Conservation (phyloP, 2,329 filamentous ascomycete genomes). For the Aspergillus alliaceus region DNA sequence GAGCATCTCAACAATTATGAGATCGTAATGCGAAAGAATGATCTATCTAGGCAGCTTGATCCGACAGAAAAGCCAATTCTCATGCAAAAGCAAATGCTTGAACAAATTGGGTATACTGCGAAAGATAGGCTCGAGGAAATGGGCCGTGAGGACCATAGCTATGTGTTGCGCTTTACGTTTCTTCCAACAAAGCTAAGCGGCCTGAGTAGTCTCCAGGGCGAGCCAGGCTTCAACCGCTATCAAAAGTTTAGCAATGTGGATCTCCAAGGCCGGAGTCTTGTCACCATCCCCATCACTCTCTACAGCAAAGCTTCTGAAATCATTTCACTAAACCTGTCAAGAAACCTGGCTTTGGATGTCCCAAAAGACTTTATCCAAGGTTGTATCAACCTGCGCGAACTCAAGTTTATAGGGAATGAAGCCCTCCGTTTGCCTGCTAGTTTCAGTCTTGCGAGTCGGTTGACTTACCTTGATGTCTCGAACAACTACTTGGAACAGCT, state of each 20-base stretch:
- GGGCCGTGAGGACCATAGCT: slow-evolving; percentile 95
- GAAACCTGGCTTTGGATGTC: slow-evolving; percentile 87
- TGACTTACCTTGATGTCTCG: slow-evolving; percentile 90
- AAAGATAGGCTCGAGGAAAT: slow-evolving; percentile 88
- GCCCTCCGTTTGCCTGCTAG: slow-evolving; percentile 82
- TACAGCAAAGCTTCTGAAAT: slow-evolving; percentile 92
- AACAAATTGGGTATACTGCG: slow-evolving; percentile 88
- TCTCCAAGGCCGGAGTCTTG: slow-evolving; percentile 81
- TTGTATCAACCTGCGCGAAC: slow-evolving; percentile 86
- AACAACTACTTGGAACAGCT: slow-evolving; percentile 90
- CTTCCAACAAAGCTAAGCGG: slow-evolving; percentile 85
- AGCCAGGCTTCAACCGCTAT: slow-evolving; percentile 76
- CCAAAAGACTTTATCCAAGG: slow-evolving; percentile 95
- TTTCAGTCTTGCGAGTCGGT: slow-evolving; percentile 72
- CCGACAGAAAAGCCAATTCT: slow-evolving; percentile 78
- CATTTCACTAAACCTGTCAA: slow-evolving; percentile 88
- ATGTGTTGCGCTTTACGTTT: slow-evolving; percentile 94
- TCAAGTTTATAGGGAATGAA: slow-evolving; percentile 95
- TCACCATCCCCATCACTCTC: slow-evolving; percentile 91
- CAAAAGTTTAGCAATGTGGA: slow-evolving; percentile 95
- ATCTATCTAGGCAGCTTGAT: slow-evolving; percentile 77
- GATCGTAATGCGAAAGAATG: slow-evolving; percentile 91
- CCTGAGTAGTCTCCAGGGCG: slow-evolving; percentile 68
- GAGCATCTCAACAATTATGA: slow-evolving; percentile 93
- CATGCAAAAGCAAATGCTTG: slow-evolving; percentile 86